phyloP scores from a whole-genome alignment of 371 early-diverging fungal genomes.

The Actinomortierella ambigua region DNA sequence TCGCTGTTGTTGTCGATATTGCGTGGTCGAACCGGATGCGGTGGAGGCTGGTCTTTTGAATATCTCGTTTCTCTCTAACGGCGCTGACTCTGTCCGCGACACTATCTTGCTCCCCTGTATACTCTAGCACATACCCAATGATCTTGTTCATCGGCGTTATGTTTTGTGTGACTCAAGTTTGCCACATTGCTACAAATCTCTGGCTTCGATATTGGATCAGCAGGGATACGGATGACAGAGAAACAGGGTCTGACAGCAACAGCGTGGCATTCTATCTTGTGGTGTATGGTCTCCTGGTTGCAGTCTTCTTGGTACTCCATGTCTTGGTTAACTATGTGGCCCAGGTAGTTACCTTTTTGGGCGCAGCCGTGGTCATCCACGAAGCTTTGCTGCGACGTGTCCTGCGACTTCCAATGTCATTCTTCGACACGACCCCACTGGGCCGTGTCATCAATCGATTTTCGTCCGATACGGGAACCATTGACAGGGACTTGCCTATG shows the following conservation, averaged over 20 bases:
- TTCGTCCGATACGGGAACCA: slow-evolving; percentile 82
- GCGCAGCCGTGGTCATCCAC: slow-evolving; percentile 50
- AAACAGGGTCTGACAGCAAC: not conserved
- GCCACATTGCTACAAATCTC: slow-evolving; percentile 45
- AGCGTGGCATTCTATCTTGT: slow-evolving; percentile 62
- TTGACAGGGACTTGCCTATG: slow-evolving; percentile 66
- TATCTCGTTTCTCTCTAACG: too few relatives aligned
- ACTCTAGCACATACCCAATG: slow-evolving; percentile 1
- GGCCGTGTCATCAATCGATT: slow-evolving; percentile 88
- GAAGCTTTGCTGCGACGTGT: slow-evolving; percentile 52
- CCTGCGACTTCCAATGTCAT: slow-evolving; percentile 65
- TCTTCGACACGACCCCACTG: slow-evolving; percentile 83
- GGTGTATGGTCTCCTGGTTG: slow-evolving; percentile 69
- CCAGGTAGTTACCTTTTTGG: slow-evolving; percentile 49
- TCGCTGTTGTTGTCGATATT: too few relatives aligned
- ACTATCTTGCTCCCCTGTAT: too few relatives aligned
- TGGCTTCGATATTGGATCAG: slow-evolving; percentile 79
- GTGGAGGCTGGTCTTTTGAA: too few relatives aligned
- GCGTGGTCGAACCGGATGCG: too few relatives aligned
- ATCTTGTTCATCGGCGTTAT: not conserved
- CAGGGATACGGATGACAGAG: slow-evolving; percentile 24
- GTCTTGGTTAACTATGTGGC: slow-evolving; percentile 31
- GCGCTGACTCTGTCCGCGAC: too few relatives aligned
- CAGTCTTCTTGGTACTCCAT: slow-evolving; percentile 23
- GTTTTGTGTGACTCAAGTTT: slow-evolving; percentile 5